Conservation (phyloP, 1,284 basidiomycete genomes). For the Moesziomyces globuligerus region DNA sequence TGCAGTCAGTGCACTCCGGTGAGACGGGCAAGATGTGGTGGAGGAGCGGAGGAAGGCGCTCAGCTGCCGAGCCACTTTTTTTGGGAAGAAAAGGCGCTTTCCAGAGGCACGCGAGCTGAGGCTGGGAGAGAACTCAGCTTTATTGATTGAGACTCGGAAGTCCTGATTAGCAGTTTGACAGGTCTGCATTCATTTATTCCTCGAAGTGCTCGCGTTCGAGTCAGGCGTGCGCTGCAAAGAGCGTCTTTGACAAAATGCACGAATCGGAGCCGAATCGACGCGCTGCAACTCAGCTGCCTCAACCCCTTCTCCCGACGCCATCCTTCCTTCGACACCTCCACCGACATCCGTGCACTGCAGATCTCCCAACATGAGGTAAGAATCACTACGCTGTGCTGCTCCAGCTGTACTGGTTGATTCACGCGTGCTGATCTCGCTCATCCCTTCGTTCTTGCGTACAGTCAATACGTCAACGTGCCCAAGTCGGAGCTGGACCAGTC, state of each 20-base stretch:
- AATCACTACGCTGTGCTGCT: too few species aligned
- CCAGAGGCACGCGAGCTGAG: background rate
- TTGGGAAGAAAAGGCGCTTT: constrained; percentile 2
- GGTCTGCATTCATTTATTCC: background rate
- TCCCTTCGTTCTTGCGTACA: constrained; percentile 65
- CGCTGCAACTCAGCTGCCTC: constrained; percentile 6
- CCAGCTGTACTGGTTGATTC: too few species aligned
- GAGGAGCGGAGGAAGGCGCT: constrained; percentile 1
- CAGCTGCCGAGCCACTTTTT: background rate
- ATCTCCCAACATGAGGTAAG: background rate
- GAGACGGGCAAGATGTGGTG: constrained; percentile 8
- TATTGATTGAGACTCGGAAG: constrained; percentile 7
- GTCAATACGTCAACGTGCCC: constrained; percentile 95
- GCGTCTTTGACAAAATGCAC: constrained; percentile 1
- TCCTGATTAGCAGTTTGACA: too few species aligned
- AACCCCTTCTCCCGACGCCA: background rate
- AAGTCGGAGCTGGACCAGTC: constrained; percentile 98
- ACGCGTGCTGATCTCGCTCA: background rate
- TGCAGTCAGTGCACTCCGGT: constrained; percentile 10
- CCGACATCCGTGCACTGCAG: background rate
- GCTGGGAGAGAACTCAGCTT: too few species aligned
- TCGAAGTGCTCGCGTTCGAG: constrained; percentile 7
- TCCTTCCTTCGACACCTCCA: background rate
- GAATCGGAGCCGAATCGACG: constrained; percentile 23
- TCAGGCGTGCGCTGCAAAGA: background rate